Evolutionary conservation across 805 yeast genomes (phyloP), one percentile per base, ranked within the genome.

Genomic region (Candida xiaguanensis): DNA sequence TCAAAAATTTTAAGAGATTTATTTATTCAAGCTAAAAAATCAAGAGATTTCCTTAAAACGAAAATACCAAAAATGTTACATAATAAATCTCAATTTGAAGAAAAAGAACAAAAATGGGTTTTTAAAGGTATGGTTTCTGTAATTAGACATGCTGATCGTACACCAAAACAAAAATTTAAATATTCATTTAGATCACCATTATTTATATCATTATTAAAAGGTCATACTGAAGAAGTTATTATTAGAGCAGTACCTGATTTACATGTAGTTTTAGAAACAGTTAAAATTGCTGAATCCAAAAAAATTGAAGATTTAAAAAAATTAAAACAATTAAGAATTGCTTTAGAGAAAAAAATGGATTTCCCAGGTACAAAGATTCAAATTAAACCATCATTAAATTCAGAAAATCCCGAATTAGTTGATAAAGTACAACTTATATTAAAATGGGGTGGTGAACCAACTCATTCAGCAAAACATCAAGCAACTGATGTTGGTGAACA

Each of bases 381-480:
- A 65, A 66, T 93, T 52, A 93, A 93, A 59, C 99, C 99, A 0
- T 81, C 91, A 3, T 56, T 90, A 40, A 74, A 75, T 51, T 65
- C 70, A 11, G 80, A 77, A 28, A 73, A 70, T 42, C 64, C 69
- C 3, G 81, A 76, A 26, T 80, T 82, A 24, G 93, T 93, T 15
- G 97, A 91, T 48, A 93, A 93, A 58, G 97, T 91, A 17, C 99
- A 93, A 61, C 81, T 93, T 46, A 95, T 93, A 45, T 70, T 93
- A 52, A 93, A 93, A 59, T 93, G 99, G 99, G 99, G 99, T 52
- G 99, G 99, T 47, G 99, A 93, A 61, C 97, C 99, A 5, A 93
- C 99, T 1, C 99, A 93, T 60, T 89, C 97, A 8, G 97, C 98
- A 2, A 77, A 82, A 46, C 85, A 88, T 58, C 99, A 93, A 65